Evolutionary conservation across 208 protist genomes (phyloP).

Genomic region (Wallacemonas collosoma): DNA sequence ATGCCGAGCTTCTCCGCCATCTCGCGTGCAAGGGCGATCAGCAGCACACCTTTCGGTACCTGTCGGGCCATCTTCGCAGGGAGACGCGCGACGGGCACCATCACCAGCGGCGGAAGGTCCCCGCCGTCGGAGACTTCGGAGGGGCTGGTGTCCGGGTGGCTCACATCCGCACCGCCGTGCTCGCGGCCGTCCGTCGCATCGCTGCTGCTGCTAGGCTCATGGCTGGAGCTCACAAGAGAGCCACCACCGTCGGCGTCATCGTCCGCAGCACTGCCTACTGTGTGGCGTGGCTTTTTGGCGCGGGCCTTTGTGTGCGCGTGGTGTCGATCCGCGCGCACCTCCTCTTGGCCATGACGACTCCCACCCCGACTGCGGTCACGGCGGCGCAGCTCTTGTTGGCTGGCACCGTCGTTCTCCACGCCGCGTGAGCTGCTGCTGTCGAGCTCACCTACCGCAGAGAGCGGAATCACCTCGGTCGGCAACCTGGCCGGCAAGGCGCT

Average conservation of each 20-base stretch:
- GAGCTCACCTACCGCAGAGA: slow-evolving; percentile 30
- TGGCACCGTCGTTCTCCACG: slow-evolving; percentile 22
- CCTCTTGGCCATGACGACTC: too few species aligned
- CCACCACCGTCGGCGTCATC: too few species aligned
- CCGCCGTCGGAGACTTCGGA: neutral
- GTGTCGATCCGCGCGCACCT: too few species aligned
- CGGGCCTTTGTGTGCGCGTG: too few species aligned
- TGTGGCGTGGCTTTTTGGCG: too few species aligned
- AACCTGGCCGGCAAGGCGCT: neutral
- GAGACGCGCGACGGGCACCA: slow-evolving; percentile 28
- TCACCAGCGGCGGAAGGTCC: slow-evolving; percentile 22
- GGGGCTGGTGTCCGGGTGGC: neutral
- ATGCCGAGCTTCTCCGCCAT: neutral
- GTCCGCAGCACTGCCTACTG: too few species aligned
- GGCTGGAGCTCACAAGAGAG: neutral
- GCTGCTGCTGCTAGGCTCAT: slow-evolving; percentile 2
- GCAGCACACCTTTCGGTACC: slow-evolving; percentile 24
- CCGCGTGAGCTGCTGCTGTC: slow-evolving; percentile 33
- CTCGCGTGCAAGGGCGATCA: slow-evolving; percentile 28
- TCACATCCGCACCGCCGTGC: neutral
- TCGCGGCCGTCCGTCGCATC: neutral
- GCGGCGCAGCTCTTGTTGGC: slow-evolving; percentile 1
- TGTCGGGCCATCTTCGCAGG: slow-evolving; percentile 22
- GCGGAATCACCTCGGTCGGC: slow-evolving; percentile 20
- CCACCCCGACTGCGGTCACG: neutral